Conservation (phyloP, 1,284 basidiomycete species). For the Microbotryum scabiosae region DNA sequence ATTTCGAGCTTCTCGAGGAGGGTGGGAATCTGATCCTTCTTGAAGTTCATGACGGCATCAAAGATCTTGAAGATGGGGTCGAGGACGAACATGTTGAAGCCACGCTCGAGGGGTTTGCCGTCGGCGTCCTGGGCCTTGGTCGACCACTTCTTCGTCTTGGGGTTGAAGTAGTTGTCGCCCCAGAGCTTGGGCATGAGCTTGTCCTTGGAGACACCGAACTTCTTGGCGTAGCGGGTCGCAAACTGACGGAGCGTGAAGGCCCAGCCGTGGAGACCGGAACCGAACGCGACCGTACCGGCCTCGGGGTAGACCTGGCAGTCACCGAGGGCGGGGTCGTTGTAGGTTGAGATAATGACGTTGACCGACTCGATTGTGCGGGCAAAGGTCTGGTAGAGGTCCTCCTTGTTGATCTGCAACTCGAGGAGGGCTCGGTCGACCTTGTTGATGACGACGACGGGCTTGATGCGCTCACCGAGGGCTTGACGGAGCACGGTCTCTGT, state of each 20-base stretch:
- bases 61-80: slow-evolving; percentile 99
- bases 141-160: slow-evolving; percentile 93
- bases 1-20: slow-evolving; percentile 98
- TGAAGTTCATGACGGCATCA: slow-evolving; percentile 99
- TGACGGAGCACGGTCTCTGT: slow-evolving; percentile 99
- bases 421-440: slow-evolving; percentile 99
- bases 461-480: slow-evolving; percentile 95
- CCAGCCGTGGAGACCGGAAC: slow-evolving; percentile 99
- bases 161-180: slow-evolving; percentile 99
- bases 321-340: slow-evolving; percentile 88
- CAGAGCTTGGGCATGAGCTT: slow-evolving; percentile 78
- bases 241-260: slow-evolving; percentile 99
- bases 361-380: slow-evolving; percentile 90
- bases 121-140: slow-evolving; percentile 68
- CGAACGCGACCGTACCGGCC: slow-evolving; percentile 96
- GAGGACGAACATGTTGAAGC: slow-evolving; percentile 70
- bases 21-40: slow-evolving; percentile 76
- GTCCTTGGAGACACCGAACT: slow-evolving; percentile 92
- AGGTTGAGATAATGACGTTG: slow-evolving; percentile 98
- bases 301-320: slow-evolving; percentile 99
- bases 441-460: slow-evolving; percentile 99
- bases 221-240: slow-evolving; percentile 90
- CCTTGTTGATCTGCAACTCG: slow-evolving; percentile 95
- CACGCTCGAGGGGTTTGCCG: slow-evolving; percentile 68
- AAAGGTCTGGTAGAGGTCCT: slow-evolving; percentile 97